phyloP scores from a whole-genome alignment of 73 alveolate genomes.

The Tetrahymena borealis region DNA sequence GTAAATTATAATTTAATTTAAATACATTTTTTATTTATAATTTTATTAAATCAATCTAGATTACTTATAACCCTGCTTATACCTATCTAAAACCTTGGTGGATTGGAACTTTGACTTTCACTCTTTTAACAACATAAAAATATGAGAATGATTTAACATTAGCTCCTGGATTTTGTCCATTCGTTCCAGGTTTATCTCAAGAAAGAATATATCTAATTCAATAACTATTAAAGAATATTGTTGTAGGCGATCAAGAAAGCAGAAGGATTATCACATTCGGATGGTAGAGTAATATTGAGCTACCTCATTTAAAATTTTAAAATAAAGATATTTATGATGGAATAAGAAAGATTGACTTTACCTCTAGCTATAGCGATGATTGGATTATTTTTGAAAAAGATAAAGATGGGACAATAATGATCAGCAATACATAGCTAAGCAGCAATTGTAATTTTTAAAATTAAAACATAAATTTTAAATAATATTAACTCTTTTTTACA shows the following conservation, averaged over 20 bases:
- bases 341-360: background rate
- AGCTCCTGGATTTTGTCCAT: constrained; percentile 12
- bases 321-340: background rate
- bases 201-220: background rate
- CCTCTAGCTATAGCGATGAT: background rate
- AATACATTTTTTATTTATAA: too few relatives aligned
- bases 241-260: background rate
- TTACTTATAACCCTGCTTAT: constrained; percentile 14
- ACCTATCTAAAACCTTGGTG: constrained; percentile 17
- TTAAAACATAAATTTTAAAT: background rate
- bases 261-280: background rate
- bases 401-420: background rate
- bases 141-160: background rate
- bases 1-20: background rate
- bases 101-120: constrained; percentile 1
- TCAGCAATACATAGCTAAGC: background rate
- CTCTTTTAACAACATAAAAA: background rate
- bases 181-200: background rate
- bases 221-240: background rate
- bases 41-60: too few relatives aligned
- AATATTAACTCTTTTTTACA: background rate
- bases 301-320: background rate
- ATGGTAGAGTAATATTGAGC: background rate
- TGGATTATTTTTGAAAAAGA: background rate
- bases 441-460: background rate